A percentile compares a stretch with the other conserved stretches of the same genome.
phyloP scores from a whole-genome alignment of 2,329 filamentous ascomycete species.

The Colletotrichum agaves region DNA sequence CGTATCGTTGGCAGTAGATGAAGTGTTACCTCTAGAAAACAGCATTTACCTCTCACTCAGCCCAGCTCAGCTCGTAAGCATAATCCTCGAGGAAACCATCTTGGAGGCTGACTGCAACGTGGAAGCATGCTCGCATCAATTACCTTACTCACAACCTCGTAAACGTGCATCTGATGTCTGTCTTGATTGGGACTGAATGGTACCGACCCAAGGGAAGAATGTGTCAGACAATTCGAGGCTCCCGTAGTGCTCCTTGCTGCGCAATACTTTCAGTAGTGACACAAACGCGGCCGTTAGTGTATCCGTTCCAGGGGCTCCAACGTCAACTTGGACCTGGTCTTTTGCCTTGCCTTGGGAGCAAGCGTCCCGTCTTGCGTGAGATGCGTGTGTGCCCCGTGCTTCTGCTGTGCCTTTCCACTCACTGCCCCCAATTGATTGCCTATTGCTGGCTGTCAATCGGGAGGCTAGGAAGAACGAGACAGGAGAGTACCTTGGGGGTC shows the following conservation, averaged over 20 bases:
- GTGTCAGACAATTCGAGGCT: slow-evolving; percentile 22
- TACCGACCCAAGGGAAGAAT: slow-evolving; percentile 16
- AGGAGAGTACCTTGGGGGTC: background rate
- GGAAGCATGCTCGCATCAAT: background rate
- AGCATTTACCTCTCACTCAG: background rate
- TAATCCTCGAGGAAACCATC: background rate
- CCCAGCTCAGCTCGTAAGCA: background rate
- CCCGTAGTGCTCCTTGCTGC: slow-evolving; percentile 6
- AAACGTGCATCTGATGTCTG: background rate
- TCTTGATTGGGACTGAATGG: slow-evolving; percentile 6
- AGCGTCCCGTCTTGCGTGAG: no score
- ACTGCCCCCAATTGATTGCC: slow-evolving; percentile 30
- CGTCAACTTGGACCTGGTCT: background rate
- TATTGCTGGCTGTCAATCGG: background rate
- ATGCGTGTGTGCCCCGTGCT: background rate
- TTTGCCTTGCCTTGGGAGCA: background rate
- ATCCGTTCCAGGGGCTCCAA: slow-evolving; percentile 7
- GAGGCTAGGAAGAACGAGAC: background rate
- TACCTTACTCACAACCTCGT: background rate
- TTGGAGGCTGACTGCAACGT: background rate
- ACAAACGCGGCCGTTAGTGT: slow-evolving; percentile 22
- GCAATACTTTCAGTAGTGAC: background rate
- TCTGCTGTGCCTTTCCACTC: slow-evolving; percentile 18
- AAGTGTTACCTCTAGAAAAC: background rate
- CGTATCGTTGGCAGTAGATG: background rate